A percentile compares a stretch with the other conserved stretches of the same genome.
Evolutionary conservation across 345 rosid species (phyloP).

Genomic region (Combretum micranthum): DNA sequence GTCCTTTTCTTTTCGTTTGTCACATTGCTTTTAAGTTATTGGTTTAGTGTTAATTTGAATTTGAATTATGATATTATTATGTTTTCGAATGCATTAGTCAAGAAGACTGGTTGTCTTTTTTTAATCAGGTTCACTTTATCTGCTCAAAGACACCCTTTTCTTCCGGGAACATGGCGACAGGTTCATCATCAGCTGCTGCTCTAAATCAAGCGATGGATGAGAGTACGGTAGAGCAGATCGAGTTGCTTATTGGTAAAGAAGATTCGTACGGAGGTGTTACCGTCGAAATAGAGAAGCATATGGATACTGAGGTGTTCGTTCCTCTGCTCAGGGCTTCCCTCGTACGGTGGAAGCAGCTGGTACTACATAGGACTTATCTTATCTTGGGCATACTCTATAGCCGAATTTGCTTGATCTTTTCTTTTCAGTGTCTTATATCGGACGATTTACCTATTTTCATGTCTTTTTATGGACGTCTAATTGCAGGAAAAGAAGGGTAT

Average conservation of each 20-base stretch:
- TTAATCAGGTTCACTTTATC: constrained; percentile 3
- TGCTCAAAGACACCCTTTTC: constrained; percentile 1
- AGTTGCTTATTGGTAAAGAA: constrained; percentile 25
- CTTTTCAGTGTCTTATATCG: too few species aligned
- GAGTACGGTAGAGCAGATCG: constrained; percentile 14
- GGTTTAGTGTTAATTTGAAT: too few species aligned
- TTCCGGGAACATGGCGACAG: constrained; percentile 10
- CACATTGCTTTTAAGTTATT: too few species aligned
- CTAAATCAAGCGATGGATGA: constrained; percentile 11
- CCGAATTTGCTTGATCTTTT: neutral
- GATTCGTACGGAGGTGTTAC: constrained; percentile 52
- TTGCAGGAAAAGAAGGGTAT: constrained; percentile 61
- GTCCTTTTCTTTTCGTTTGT: too few species aligned
- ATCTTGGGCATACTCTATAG: neutral
- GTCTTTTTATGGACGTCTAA: neutral
- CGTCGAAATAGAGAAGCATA: constrained; percentile 28
- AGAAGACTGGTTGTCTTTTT: neutral
- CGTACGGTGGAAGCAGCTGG: constrained; percentile 44
- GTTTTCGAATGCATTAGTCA: neutral
- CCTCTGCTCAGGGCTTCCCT: constrained; percentile 46
- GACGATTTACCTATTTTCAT: neutral
- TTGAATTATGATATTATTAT: too few species aligned
- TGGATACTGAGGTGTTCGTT: constrained; percentile 36
- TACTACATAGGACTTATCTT: constrained; percentile 4
- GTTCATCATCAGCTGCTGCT: constrained; percentile 1